Percentiles rank a stretch among this genome's conserved stretches.
Evolutionary conservation across 169 alveolate species (phyloP).

Genomic region (Plasmodium gonderi): DNA sequence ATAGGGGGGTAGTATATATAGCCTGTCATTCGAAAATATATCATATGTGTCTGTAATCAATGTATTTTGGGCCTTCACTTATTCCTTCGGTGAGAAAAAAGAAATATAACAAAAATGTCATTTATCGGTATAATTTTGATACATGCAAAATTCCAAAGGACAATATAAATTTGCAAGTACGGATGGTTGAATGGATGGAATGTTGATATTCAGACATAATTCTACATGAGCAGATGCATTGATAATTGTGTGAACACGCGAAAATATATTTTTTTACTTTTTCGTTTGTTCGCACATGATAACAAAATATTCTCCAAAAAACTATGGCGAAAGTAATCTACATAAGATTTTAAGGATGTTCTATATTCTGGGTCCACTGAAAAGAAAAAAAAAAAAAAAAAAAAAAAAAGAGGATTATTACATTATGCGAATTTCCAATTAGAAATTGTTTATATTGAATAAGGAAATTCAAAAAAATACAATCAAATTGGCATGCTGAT

Average conservation of each 20-base stretch:
- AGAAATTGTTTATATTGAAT: too few relatives aligned
- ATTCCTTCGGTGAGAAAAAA: constrained; percentile 28
- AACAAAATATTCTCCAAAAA: constrained; percentile 59
- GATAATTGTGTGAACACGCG: neutral
- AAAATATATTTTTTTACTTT: constrained; percentile 27
- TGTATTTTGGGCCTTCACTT: constrained; percentile 39
- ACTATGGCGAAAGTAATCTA: constrained; percentile 55
- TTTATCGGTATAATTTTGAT: neutral
- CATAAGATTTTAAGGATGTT: constrained; percentile 44
- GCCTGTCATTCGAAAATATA: neutral
- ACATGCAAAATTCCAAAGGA: neutral
- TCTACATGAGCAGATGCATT: neutral
- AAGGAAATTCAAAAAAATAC: too few relatives aligned
- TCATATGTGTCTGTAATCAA: constrained; percentile 23
- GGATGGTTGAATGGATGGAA: neutral
- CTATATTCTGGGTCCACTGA: constrained; percentile 64
- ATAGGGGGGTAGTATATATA: neutral
- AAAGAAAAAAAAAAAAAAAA: constrained; percentile 11
- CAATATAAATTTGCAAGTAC: neutral
- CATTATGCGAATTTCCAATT: too few relatives aligned
- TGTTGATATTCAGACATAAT: neutral
- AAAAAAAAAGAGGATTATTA: neutral
- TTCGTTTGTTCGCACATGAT: constrained; percentile 50
- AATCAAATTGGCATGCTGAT: too few relatives aligned
- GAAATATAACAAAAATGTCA: neutral